Base-by-base conservation (phyloP, 164 flowering plant genomes). In the Stephania cephalantha region DNA sequence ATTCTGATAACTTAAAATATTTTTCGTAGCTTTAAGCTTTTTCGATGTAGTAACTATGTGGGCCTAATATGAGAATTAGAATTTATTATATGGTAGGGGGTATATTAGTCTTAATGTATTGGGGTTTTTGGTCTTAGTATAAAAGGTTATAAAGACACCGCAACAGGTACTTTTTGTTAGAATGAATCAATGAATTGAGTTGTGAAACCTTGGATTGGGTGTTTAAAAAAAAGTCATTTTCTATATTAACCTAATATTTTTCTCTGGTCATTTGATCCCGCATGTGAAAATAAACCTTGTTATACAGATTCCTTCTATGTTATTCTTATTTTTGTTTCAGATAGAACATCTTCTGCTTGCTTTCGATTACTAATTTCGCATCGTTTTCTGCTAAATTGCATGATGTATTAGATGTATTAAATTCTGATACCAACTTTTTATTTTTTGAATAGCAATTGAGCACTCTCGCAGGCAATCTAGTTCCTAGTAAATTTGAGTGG, bases 401-500 rank as follows among this genome's bases (percentile, higher is more conserved):
- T 58, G 15, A 17, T 58, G 6, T 4, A 20, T 58, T 2, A 20
- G n/a, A 58, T 58, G 22, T 58, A 20, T 20, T 58, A 15, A 58
- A 58, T n/a, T 58, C n/a, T 58, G n/a, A 58, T 58, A 50, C 65
- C 7, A 58, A 17, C 10, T 70, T 46, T 73, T 7, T 71, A 1
- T 78, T 29, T 25, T 48, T 48, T 78, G 13, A 66, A 71, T 79
- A 91, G 97, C 97, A 92, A 92, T 90, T 92, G 70, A 89, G 97
- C 81, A 92, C 98, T 69, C 82, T 92, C 9, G 97, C 97, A 61
- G 96, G 98, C 44, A 94, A 94, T 82, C 98, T 80, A 81, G 75
- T 61, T 64, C 98, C 98, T 69, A 91, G 97, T 79, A 82, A 86
- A 73, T 92, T 88, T 83, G 84, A 79, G 18, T 84, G 94, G 93